Evolutionary conservation across 495 filamentous ascomycete species (phyloP), one percentile per base, ranked within the genome.

Genomic region (Eremomyces bilateralis): DNA sequence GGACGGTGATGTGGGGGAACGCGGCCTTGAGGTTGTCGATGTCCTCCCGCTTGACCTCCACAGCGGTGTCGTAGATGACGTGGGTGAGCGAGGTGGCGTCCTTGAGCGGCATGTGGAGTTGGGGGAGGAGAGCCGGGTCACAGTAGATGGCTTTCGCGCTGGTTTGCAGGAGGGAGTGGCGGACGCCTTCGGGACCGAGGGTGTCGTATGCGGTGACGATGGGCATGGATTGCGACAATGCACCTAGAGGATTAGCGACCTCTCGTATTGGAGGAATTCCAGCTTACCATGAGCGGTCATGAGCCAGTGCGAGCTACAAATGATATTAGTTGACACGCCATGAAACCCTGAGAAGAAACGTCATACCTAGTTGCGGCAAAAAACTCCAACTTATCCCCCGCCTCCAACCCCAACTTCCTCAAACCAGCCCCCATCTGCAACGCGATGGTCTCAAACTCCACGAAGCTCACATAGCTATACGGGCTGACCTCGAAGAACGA

Each of bases 131-230:
- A 48, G 71, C 64, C 24, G 84, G 72, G 51, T 97, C 88, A 31
- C 84, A 63, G 69, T 91, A 97, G 56, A 97, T 81, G 43, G 72
- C 72, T 53, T 76, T 76, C 39, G 82, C 80, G 40, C 67, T 62
- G 12, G 88, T 94, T 41, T 91, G 83, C 29, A 75, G 65, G 47
- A 97, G 67, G 2, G 85, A 94, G 58, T 97, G 85, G 53, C 71
- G 73, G 46, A 97, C 56, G 21, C 88, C 88, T 41, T 90, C 81
- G 58, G 92, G 81, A 20, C 88, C 88, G 19, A 97, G 71, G 5
- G 85, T 94, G 56, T 97, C 88, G 52, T 99, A 99, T 2, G 90
- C 85, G 19, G 90, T 99, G 24, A 95, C 88, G 41, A 95, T 85
- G 32, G 82, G 69, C 52, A 95, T 67, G 5, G 82, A 85, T 58